Conservation (phyloP, 805 yeast species). For the Metschnikowia colocasiae region DNA sequence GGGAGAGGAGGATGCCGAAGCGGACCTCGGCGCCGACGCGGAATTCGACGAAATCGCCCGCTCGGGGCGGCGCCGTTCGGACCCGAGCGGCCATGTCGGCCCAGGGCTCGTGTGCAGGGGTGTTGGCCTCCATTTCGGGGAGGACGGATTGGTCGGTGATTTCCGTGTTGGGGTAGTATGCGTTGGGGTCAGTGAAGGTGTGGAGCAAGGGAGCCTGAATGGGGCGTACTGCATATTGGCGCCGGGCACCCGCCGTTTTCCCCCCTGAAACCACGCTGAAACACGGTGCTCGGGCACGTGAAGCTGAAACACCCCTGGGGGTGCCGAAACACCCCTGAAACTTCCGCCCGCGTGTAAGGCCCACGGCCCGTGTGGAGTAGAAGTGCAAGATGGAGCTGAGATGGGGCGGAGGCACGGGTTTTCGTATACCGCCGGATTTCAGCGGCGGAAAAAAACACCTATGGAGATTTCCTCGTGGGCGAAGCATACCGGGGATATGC, state of each 20-base stretch:
- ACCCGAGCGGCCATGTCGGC: constrained; percentile 10
- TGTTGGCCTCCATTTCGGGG: constrained; percentile 6
- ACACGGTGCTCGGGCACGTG: too few species aligned
- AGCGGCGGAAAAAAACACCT: too few species aligned
- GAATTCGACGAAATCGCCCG: constrained; percentile 42
- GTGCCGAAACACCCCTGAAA: too few species aligned
- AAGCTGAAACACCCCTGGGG: too few species aligned
- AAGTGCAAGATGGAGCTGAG: too few species aligned
- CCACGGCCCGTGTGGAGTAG: too few species aligned
- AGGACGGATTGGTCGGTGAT: constrained; percentile 16
- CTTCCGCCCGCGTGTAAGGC: too few species aligned
- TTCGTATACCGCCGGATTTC: too few species aligned
- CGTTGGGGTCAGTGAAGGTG: constrained; percentile 13
- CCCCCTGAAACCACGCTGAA: too few species aligned
- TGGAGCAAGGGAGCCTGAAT: background rate
- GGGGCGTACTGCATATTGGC: background rate
- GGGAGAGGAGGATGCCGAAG: constrained; percentile 38
- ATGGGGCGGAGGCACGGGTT: too few species aligned
- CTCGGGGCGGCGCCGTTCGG: constrained; percentile 15
- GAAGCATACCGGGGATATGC: too few species aligned
- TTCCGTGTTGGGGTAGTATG: constrained; percentile 16
- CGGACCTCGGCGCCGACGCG: constrained; percentile 16
- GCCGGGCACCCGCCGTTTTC: background rate
- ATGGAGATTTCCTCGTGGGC: too few species aligned
- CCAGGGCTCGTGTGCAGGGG: constrained; percentile 14